phyloP scores from a whole-genome alignment of 2,329 filamentous ascomycete species.

The Bimuria novae-zelandiae region DNA sequence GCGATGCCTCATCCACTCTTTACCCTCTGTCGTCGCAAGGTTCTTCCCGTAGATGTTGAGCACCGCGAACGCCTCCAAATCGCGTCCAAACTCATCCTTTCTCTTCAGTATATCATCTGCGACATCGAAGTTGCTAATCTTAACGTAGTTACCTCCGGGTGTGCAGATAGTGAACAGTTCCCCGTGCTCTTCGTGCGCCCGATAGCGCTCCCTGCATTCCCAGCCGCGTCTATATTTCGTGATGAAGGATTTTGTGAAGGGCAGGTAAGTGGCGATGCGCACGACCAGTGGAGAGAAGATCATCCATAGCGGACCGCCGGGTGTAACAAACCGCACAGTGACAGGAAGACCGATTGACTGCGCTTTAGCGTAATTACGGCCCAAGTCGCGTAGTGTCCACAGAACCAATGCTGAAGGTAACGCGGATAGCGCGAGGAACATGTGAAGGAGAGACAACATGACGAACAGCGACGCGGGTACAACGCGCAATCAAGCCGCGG shows the following conservation, averaged over 20 bases:
- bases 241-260: conserved; percentile 10
- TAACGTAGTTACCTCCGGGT: conserved; percentile 13
- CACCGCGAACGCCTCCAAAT: conserved; percentile 16
- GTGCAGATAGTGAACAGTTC: conserved; percentile 18
- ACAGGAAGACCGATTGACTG: conserved; percentile 8
- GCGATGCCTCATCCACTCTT: conserved; percentile 23
- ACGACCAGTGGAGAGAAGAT: conserved; percentile 6
- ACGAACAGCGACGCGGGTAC: too few species aligned
- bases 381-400: background rate
- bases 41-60: conserved; percentile 20
- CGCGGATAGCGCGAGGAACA: background rate
- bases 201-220: conserved; percentile 11
- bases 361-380: background rate
- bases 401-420: background rate
- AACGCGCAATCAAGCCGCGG: background rate
- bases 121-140: conserved; percentile 11
- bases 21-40: conserved; percentile 14
- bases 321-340: conserved; percentile 6
- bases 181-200: conserved; percentile 10
- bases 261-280: conserved; percentile 5
- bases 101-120: conserved; percentile 15
- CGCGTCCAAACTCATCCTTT: conserved; percentile 15
- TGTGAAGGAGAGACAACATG: background rate
- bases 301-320: conserved; percentile 13
- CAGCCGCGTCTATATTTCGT: conserved; percentile 17